Evolutionary conservation across 1,284 basidiomycete species (phyloP), one percentile per base, ranked within the genome.

Genomic region (Apiotrichum mycotoxinovorans): DNA sequence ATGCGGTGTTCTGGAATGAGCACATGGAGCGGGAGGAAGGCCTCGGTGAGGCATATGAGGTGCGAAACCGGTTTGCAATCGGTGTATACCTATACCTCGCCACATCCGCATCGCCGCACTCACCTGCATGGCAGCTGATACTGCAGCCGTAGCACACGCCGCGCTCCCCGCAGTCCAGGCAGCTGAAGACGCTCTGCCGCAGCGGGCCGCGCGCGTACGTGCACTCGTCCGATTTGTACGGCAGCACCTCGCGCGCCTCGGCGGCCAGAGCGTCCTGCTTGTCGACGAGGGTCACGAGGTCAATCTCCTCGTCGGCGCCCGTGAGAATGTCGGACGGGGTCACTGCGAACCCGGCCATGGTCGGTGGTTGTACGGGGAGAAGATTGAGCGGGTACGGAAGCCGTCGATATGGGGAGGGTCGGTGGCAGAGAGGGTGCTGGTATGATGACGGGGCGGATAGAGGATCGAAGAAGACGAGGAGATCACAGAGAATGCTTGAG

Each of bases 81-180:
- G n/a, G n/a, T n/a, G n/a, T n/a, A n/a, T n/a, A n/a, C n/a, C n/a
- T n/a, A n/a, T n/a, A n/a, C n/a, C n/a, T n/a, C n/a, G n/a, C n/a
- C n/a, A n/a, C n/a, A n/a, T n/a, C n/a, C n/a, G n/a, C n/a, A n/a
- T n/a, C n/a, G n/a, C n/a, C 30, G 30, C n/a, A 64, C 73, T 53
- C 45, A 76, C 75, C 72, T 1, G 70, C 63, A 61, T 78, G 76
- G 64, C 76, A 78, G 2, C 70, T 72, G 34, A 78, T 74, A 4
- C 72, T 73, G 61, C 76, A 78, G 11, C 74, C 74, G 57, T 78
- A 77, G 54, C 76, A 78, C 0, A 75, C 68, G 9, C 73, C 73
- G 40, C 68, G 67, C 33, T 66, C 63, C 10, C 63, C 65, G 40
- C 68, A 70, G 26, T 71, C 71, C 27, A 73, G 56, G 52, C 76